Conservation (phyloP, 2,329 filamentous ascomycete genomes). For the Diplodia sapinea region DNA sequence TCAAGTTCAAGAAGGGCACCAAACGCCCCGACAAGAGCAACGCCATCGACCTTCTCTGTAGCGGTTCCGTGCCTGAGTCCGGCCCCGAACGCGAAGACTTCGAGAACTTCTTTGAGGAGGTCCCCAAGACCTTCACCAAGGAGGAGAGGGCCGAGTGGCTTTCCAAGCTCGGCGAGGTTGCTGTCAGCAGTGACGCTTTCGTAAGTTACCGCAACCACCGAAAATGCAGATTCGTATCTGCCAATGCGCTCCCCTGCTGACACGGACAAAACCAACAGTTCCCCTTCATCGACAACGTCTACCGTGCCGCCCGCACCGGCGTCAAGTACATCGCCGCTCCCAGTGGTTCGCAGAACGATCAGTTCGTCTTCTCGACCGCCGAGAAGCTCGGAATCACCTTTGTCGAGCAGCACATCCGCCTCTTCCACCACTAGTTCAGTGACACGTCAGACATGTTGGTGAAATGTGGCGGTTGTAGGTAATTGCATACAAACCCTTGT, state of each 20-base stretch:
- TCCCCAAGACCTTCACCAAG: slow-evolving; percentile 79
- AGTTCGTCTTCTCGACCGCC: slow-evolving; percentile 81
- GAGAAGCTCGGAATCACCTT: slow-evolving; percentile 93
- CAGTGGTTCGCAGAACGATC: slow-evolving; percentile 85
- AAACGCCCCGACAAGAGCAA: slow-evolving; percentile 98
- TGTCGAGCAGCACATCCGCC: slow-evolving; percentile 89
- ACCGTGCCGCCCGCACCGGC: slow-evolving; percentile 84
- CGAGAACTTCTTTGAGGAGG: slow-evolving; percentile 87
- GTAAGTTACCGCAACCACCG: slow-evolving; percentile 62
- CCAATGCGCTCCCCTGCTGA: slow-evolving; percentile 3
- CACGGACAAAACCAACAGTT: slow-evolving; percentile 62
- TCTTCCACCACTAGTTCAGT: slow-evolving; percentile 84
- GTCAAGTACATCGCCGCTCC: slow-evolving; percentile 96
- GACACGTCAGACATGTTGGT: neutral
- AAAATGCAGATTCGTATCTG: neutral
- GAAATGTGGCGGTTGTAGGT: neutral
- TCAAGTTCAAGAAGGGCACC: slow-evolving; percentile 97
- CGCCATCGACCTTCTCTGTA: slow-evolving; percentile 93
- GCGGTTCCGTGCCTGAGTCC: slow-evolving; percentile 81
- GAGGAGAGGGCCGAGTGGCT: slow-evolving; percentile 90
- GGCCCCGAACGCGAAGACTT: slow-evolving; percentile 86
- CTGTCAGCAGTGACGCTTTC: slow-evolving; percentile 92
- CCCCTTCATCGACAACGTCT: slow-evolving; percentile 98
- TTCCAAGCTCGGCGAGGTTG: slow-evolving; percentile 78
- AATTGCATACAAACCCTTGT: neutral